A percentile compares a stretch with the other conserved stretches of the same genome.
phyloP scores from a whole-genome alignment of 179 eudicot species.

The Carnegiea gigantea region DNA sequence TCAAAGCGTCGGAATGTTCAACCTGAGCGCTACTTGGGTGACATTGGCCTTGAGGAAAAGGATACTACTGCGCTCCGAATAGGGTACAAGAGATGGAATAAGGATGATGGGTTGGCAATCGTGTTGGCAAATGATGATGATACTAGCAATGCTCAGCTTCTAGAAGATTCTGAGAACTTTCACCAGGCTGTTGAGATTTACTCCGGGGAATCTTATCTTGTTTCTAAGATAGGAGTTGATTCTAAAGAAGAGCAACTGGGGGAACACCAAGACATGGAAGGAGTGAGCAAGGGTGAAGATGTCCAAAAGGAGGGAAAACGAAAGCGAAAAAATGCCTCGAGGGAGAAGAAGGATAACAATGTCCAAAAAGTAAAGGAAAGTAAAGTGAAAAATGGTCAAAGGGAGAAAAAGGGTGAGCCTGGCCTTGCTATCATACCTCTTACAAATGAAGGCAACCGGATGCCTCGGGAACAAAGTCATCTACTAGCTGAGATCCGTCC shows the following conservation, averaged over 20 bases:
- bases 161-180: constrained; percentile 19
- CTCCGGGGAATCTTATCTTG: constrained; percentile 23
- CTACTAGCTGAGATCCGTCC: constrained; percentile 43
- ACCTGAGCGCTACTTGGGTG: constrained; percentile 81
- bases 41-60: constrained; percentile 50
- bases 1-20: constrained; percentile 73
- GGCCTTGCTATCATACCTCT: constrained; percentile 46
- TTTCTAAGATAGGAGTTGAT: constrained; percentile 24
- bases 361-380: constrained; percentile 24
- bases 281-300: constrained; percentile 23
- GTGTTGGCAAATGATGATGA: constrained; percentile 34
- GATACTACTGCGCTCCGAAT: constrained; percentile 57
- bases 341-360: constrained; percentile 12
- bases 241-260: constrained; percentile 23
- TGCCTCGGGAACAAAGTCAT: constrained; percentile 38
- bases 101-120: constrained; percentile 45
- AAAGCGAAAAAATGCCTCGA: constrained; percentile 1
- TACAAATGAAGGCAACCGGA: constrained; percentile 18
- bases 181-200: constrained; percentile 22
- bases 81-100: constrained; percentile 53
- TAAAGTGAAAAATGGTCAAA: constrained; percentile 10
- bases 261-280: constrained; percentile 27
- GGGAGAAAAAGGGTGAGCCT: constrained; percentile 24
- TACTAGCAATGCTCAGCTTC: not conserved
- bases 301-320: constrained; percentile 25